phyloP scores from a whole-genome alignment of 75 land plant species.

The Sequoia sempervirens region DNA sequence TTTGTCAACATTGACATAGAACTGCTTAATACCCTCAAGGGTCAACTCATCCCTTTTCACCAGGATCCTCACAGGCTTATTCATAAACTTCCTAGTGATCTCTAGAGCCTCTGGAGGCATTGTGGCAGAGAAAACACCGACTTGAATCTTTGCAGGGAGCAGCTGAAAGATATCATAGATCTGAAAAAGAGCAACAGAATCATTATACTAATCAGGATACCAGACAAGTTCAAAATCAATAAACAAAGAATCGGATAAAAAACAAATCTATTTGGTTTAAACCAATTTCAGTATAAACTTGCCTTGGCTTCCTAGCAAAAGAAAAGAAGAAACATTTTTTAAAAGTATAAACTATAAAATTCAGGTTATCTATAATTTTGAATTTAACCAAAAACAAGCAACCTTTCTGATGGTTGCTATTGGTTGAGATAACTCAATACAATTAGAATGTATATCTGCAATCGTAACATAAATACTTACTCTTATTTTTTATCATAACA shows the following conservation, averaged over 20 bases:
- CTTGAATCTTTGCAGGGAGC: slow-evolving; percentile 46
- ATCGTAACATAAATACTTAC: too few species aligned
- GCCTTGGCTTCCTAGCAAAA: too few species aligned
- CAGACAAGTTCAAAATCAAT: background rate
- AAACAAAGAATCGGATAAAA: background rate
- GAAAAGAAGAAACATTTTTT: too few species aligned
- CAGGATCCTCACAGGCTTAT: slow-evolving; percentile 52
- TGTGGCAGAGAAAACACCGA: slow-evolving; percentile 52
- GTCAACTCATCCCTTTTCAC: slow-evolving; percentile 59
- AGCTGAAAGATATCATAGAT: slow-evolving; percentile 59
- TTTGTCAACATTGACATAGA: slow-evolving; percentile 56
- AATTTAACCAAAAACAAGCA: too few species aligned
- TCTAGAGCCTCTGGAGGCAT: slow-evolving; percentile 61
- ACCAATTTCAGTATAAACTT: background rate
- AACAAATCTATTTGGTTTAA: background rate
- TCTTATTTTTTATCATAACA: too few species aligned
- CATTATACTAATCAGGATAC: background rate
- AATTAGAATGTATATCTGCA: too few species aligned
- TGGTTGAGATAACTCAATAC: too few species aligned
- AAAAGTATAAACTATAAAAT: too few species aligned
- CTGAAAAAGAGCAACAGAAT: slow-evolving; percentile 12
- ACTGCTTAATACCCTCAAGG: slow-evolving; percentile 64
- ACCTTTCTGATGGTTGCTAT: too few species aligned
- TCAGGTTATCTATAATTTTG: background rate
- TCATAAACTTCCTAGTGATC: slow-evolving; percentile 55